Percentiles rank a stretch among this genome's conserved stretches.
phyloP scores from a whole-genome alignment of 305 asterid species.

The Fraxinus angustifolia region DNA sequence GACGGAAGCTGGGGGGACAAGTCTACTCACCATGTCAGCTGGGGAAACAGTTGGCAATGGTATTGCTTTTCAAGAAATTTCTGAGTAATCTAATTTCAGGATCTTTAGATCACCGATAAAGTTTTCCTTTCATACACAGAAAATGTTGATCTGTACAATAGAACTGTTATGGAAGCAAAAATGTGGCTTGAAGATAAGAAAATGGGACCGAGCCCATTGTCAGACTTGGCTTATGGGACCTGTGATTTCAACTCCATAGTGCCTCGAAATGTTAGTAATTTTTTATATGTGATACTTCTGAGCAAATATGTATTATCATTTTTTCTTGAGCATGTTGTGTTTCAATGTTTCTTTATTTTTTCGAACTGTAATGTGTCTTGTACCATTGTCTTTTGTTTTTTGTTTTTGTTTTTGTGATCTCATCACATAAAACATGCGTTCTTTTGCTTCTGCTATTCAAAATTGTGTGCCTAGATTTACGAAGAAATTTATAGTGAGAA shows the following conservation, averaged over 20 bases:
- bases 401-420: not conserved
- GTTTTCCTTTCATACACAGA: slow-evolving; percentile 34
- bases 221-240: slow-evolving; percentile 38
- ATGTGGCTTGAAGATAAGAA: slow-evolving; percentile 65
- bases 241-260: slow-evolving; percentile 25
- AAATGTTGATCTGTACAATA: slow-evolving; percentile 37
- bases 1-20: slow-evolving; percentile 34
- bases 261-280: slow-evolving; percentile 37
- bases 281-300: slow-evolving; percentile 12
- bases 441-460: slow-evolving; percentile 5
- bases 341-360: not conserved
- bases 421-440: not conserved
- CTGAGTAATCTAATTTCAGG: not conserved
- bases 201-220: slow-evolving; percentile 38
- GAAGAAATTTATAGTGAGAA: slow-evolving; percentile 21
- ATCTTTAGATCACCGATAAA: slow-evolving; percentile 9
- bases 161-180: slow-evolving; percentile 65
- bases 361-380: not conserved
- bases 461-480: slow-evolving; percentile 12
- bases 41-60: slow-evolving; percentile 33
- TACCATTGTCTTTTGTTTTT: slow-evolving; percentile 1
- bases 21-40: slow-evolving; percentile 23
- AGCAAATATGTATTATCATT: not conserved
- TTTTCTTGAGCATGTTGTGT: slow-evolving; percentile 1
- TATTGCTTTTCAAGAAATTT: slow-evolving; percentile 31